Percentiles rank a stretch among this genome's conserved stretches.
Evolutionary conservation across 2,329 filamentous ascomycete genomes (phyloP).

Genomic region (Phyllosticta citriasiana): DNA sequence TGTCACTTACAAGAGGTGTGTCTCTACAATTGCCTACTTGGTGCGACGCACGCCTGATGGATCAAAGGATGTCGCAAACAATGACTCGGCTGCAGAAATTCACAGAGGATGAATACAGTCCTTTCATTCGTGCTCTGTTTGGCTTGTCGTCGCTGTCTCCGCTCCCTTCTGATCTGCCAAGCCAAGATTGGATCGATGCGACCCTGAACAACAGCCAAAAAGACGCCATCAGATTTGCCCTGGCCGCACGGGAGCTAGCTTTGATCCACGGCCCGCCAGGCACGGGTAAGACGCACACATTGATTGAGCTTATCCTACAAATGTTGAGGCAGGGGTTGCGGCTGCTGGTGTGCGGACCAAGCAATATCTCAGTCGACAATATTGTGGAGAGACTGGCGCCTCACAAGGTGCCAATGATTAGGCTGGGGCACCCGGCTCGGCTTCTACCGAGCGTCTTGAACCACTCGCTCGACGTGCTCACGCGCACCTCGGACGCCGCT

Average conservation of each 20-base stretch:
- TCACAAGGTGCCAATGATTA: conserved; percentile 76
- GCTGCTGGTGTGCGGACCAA: conserved; percentile 88
- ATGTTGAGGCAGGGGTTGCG: conserved; percentile 63
- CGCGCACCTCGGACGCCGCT: conserved; percentile 80
- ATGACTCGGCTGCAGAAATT: conserved; percentile 51
- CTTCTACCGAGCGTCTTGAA: conserved; percentile 78
- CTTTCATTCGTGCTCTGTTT: conserved; percentile 51
- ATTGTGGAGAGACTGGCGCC: conserved; percentile 85
- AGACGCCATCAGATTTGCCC: conserved; percentile 64
- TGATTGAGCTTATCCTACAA: conserved; percentile 93
- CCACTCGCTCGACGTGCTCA: conserved; percentile 85
- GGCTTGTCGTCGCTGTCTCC: conserved; percentile 46
- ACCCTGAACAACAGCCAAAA: conserved; percentile 52
- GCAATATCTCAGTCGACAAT: conserved; percentile 96
- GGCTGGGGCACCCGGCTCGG: conserved; percentile 85
- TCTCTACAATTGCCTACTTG: neutral
- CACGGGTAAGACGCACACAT: conserved; percentile 92
- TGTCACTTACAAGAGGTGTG: conserved; percentile 52
- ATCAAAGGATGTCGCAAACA: conserved; percentile 49
- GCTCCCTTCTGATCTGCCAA: conserved; percentile 34
- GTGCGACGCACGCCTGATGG: conserved; percentile 7
- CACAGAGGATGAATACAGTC: conserved; percentile 44
- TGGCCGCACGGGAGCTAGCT: conserved; percentile 71
- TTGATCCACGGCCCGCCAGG: conserved; percentile 93
- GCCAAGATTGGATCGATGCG: conserved; percentile 45